A percentile compares a stretch with the other conserved stretches of the same genome.
These are phyloP conservation scores for Neofusicoccum sp. DNA, from an alignment of 2,329 filamentous ascomycete species.

Conservation along the genomic window DNA sequence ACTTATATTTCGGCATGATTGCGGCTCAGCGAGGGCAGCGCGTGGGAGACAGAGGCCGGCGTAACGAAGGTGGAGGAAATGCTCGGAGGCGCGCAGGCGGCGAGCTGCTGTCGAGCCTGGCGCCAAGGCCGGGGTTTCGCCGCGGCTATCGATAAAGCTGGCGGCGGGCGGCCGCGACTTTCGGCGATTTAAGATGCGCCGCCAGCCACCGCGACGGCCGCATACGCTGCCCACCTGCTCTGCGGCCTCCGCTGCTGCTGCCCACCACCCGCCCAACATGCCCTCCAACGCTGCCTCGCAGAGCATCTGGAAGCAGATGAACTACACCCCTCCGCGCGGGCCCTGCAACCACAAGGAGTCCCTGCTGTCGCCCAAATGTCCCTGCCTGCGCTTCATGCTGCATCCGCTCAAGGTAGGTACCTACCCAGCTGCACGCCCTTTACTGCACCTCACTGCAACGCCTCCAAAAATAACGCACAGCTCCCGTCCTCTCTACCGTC, in stretches of 20 bases:
- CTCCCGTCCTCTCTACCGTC: neutral
- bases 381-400: constrained; percentile 57
- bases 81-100: constrained; percentile 3
- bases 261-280: constrained; percentile 11
- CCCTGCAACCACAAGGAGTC: constrained; percentile 49
- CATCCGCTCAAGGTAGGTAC: constrained; percentile 52
- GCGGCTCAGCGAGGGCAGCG: neutral
- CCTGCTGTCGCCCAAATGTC: constrained; percentile 44
- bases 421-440: neutral
- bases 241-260: neutral
- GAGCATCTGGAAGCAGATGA: constrained; percentile 53
- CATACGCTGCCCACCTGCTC: neutral
- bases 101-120: neutral
- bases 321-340: constrained; percentile 51
- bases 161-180: neutral
- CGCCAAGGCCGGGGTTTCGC: constrained; percentile 2
- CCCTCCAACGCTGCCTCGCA: constrained; percentile 23
- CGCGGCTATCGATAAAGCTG: constrained; percentile 1
- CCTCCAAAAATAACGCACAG: too few species aligned
- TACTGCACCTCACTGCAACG: neutral
- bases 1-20: constrained; percentile 87
- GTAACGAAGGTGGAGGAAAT: neutral
- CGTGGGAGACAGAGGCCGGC: neutral
- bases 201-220: neutral
- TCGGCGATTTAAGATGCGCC: neutral